A percentile compares a stretch with the other conserved stretches of the same genome.
phyloP scores from a whole-genome alignment of 805 yeast species.

The Saccharomycopsis selenospora region DNA sequence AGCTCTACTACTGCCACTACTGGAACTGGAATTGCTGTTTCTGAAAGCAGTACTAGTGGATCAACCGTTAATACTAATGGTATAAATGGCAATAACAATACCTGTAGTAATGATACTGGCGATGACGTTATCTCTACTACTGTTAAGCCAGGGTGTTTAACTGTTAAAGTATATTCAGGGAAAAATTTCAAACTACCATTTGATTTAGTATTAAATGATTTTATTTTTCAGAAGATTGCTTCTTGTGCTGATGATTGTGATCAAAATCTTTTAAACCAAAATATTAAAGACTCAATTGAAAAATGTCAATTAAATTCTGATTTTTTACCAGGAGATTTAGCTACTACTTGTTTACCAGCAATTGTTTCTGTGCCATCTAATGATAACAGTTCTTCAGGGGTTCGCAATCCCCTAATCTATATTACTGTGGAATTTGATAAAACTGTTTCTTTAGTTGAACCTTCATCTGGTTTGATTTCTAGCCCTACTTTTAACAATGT shows the following conservation, averaged over 20 bases:
- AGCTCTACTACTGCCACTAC: constrained; percentile 1
- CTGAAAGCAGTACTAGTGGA: neutral
- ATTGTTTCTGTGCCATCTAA: constrained; percentile 36
- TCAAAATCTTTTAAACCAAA: constrained; percentile 27
- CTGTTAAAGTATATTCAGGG: constrained; percentile 70
- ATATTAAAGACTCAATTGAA: constrained; percentile 27
- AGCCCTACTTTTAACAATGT: constrained; percentile 82
- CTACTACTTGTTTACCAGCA: constrained; percentile 36
- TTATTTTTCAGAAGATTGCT: constrained; percentile 58
- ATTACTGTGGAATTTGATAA: constrained; percentile 92
- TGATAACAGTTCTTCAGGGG: constrained; percentile 22
- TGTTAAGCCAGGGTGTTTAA: constrained; percentile 33
- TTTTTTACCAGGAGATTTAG: constrained; percentile 9
- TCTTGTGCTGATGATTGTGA: constrained; percentile 41
- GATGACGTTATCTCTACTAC: constrained; percentile 9
- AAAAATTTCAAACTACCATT: constrained; percentile 64
- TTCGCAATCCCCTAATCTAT: constrained; percentile 64
- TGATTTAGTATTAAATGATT: constrained; percentile 56
- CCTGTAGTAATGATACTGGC: too few species aligned
- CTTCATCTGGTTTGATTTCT: constrained; percentile 73
- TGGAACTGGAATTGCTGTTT: neutral
- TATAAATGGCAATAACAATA: too few species aligned
- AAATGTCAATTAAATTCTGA: neutral
- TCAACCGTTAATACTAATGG: neutral
- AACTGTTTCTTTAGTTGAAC: constrained; percentile 82